Evolutionary conservation across 768 basidiomycete species (phyloP), one percentile per base, ranked within the genome.

Genomic region (Leccinum subgranulosum): DNA sequence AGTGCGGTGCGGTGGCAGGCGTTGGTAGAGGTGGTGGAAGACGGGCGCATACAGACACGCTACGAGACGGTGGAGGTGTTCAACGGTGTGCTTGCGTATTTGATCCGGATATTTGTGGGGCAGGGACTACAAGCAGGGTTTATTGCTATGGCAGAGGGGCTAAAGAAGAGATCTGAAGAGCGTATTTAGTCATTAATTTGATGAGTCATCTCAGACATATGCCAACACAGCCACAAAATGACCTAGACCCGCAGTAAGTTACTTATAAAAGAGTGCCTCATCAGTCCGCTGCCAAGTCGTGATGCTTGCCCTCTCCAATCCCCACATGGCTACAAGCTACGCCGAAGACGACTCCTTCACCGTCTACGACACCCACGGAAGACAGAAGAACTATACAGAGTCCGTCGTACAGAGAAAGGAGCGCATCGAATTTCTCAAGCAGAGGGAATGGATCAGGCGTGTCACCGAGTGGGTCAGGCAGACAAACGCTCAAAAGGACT

Each of bases 61-160:
- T 90, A 90, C 60, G 86, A 89, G 69, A 82, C 80, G 6, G 69
- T 78, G 9, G 85, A 86, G 64, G 83, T 82, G 28, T 89, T 88
- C 52, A 69, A 70, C 17, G 86, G 86, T 0, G 17, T 79, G 2
- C 54, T 81, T 11, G 86, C 85, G 36, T 84, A 86, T 62, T 1
- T 83, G 10, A 69, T 87, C 53, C 76, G 74, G 61, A 71, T 74
- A 41, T 75, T 81, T 53, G 64, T 83, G 14, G 71, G 76, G 14
- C 58, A 63, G 14, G 77, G 79, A 45, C 66, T 88, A 51, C 66
- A 68, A 27, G 43, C 67, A 51, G 82, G 79, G 0, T 83, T 85
- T 49, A 60, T 66, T 8, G 85, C 81, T 1, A 82, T 84, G 74
- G 85, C 81, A 0, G 78, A 82, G 49, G 81, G 76, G 0, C 69